phyloP scores from a whole-genome alignment of 2,329 filamentous ascomycete species.

The Pseudopithomyces maydicus region DNA sequence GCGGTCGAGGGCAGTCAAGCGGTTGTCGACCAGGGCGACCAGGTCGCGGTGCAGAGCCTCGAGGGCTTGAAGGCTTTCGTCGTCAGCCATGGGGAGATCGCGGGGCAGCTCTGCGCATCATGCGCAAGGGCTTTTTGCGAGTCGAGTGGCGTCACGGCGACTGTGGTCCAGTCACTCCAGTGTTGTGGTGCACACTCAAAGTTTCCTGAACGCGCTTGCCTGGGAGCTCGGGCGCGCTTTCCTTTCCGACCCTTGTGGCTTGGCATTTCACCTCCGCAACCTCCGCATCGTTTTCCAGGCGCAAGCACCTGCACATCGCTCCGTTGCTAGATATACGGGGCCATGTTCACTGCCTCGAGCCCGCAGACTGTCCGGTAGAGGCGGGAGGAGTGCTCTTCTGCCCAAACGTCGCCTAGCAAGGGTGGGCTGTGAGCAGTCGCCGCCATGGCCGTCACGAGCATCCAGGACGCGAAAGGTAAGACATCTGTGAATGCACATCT shows the following conservation, averaged over 20 bases:
- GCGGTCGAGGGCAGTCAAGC: conserved; percentile 72
- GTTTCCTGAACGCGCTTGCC: conserved; percentile 30
- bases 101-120: conserved; percentile 32
- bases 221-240: conserved; percentile 30
- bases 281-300: conserved; percentile 14
- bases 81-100: conserved; percentile 67
- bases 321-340: too few relatives aligned
- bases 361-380: not conserved
- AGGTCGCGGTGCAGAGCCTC: conserved; percentile 87
- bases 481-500: not conserved
- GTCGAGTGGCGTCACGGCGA: not conserved
- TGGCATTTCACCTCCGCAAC: conserved; percentile 20
- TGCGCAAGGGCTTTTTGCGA: conserved; percentile 22
- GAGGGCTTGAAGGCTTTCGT: conserved; percentile 75
- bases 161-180: not conserved
- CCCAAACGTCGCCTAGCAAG: conserved; percentile 1
- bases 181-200: conserved; percentile 18
- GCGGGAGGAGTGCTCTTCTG: not conserved
- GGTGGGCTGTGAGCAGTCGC: conserved; percentile 11
- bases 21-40: conserved; percentile 72
- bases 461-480: conserved; percentile 44
- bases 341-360: not conserved
- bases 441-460: conserved; percentile 36
- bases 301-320: too few relatives aligned
- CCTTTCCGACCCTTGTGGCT: conserved; percentile 14